Conservation (phyloP, 1,139 yeast species). For the Scheffersomyces cryptocercus region DNA sequence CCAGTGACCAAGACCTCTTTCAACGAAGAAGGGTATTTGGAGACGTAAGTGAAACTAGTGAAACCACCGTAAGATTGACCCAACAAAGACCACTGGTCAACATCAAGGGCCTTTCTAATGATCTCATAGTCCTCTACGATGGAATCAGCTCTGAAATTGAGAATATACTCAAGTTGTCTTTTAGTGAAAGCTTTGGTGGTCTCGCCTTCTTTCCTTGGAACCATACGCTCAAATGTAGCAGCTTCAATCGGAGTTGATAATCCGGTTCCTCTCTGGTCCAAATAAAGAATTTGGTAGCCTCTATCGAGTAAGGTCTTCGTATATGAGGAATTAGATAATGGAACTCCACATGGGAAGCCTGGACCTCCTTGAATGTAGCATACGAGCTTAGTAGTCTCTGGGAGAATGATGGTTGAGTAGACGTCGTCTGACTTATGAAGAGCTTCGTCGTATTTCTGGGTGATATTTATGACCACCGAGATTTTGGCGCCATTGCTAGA, state of each 20-base stretch:
- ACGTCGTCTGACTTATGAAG: conserved; percentile 15
- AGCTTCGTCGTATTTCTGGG: conserved; percentile 28
- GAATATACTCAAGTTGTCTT: conserved; percentile 37
- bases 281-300: conserved; percentile 48
- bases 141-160: conserved; percentile 52
- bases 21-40: conserved; percentile 41
- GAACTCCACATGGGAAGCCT: conserved; percentile 49
- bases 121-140: conserved; percentile 52
- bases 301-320: conserved; percentile 40
- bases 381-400: conserved; percentile 32
- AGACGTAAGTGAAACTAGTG: conserved; percentile 49
- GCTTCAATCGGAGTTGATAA: conserved; percentile 47
- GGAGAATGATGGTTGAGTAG: conserved; percentile 16
- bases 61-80: conserved; percentile 66
- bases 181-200: conserved; percentile 16
- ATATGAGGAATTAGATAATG: conserved; percentile 34
- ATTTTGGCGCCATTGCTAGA: conserved; percentile 14
- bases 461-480: conserved; percentile 33
- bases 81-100: conserved; percentile 47
- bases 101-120: conserved; percentile 38
- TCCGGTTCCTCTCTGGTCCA: conserved; percentile 65
- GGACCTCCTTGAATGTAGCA: conserved; percentile 62
- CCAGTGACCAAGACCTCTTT: conserved; percentile 51
- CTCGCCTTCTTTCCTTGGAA: conserved; percentile 12
- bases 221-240: conserved; percentile 21